Evolutionary conservation across 1,284 basidiomycete species (phyloP).

Genomic region (Cerrena zonata): DNA sequence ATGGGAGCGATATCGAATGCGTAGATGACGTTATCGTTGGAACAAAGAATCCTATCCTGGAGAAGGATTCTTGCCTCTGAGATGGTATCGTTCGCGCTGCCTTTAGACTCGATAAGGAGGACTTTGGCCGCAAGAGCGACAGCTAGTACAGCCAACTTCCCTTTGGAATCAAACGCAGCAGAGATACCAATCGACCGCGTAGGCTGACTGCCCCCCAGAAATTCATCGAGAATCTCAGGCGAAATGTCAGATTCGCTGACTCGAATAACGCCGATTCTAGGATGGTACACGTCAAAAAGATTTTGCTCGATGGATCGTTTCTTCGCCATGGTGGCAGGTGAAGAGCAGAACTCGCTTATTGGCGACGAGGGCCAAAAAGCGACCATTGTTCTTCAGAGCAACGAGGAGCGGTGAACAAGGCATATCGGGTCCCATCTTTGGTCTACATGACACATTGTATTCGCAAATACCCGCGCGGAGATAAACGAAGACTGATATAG

Average conservation of each 20-base stretch:
- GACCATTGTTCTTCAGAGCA: not conserved
- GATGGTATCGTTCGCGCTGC: conserved; percentile 13
- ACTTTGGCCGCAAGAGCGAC: conserved; percentile 18
- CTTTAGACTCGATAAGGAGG: conserved; percentile 24
- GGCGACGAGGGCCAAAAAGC: not conserved
- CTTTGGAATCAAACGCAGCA: conserved; percentile 22
- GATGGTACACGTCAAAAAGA: conserved; percentile 19
- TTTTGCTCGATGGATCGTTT: conserved; percentile 19
- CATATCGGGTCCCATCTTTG: not conserved
- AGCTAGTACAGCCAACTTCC: conserved; percentile 23
- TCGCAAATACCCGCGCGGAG: too few relatives aligned
- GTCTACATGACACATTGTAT: not conserved
- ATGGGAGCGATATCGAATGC: conserved; percentile 44
- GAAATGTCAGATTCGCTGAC: conserved; percentile 19
- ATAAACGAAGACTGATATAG: too few relatives aligned
- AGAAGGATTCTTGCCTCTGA: conserved; percentile 21
- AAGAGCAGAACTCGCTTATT: not conserved
- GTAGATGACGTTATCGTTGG: conserved; percentile 23
- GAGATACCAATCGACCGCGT: conserved; percentile 25
- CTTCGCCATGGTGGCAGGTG: conserved; percentile 17
- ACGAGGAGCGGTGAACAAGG: not conserved
- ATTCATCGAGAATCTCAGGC: conserved; percentile 15
- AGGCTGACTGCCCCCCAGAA: conserved; percentile 13
- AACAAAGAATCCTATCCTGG: conserved; percentile 22
- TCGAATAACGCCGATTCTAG: conserved; percentile 15